Evolutionary conservation across 2,329 filamentous ascomycete genomes (phyloP).

Genomic region (Stachybotrys elegans): DNA sequence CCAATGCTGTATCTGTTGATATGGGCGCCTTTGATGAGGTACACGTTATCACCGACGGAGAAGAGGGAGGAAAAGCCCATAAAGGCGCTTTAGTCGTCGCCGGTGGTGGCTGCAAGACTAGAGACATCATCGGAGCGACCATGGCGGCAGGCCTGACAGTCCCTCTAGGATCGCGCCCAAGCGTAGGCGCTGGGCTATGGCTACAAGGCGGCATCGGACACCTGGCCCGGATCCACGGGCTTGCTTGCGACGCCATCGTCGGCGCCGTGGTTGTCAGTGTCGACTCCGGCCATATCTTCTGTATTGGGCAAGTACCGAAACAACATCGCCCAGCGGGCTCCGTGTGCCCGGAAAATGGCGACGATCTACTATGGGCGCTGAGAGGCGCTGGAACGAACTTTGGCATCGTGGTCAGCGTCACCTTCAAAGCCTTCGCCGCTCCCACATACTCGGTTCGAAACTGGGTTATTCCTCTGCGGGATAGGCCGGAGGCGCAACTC

Average conservation of each 20-base stretch:
- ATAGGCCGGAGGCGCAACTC: constrained; percentile 17
- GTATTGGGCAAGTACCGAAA: constrained; percentile 45
- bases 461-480: constrained; percentile 32
- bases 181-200: constrained; percentile 58
- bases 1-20: constrained; percentile 50
- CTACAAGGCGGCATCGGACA: constrained; percentile 62
- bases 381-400: constrained; percentile 57
- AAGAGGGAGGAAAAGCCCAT: too few relatives aligned
- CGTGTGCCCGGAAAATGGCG: constrained; percentile 39
- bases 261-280: constrained; percentile 54
- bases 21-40: constrained; percentile 52
- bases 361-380: constrained; percentile 50
- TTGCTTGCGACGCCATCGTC: constrained; percentile 55
- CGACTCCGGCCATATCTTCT: constrained; percentile 39
- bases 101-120: constrained; percentile 51
- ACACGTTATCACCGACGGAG: constrained; percentile 28
- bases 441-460: constrained; percentile 33
- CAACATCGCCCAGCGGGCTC: constrained; percentile 35
- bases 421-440: constrained; percentile 41
- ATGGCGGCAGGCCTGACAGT: constrained; percentile 46
- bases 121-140: constrained; percentile 44
- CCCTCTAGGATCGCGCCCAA: constrained; percentile 56
- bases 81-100: constrained; percentile 50
- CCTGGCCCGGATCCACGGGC: constrained; percentile 47
- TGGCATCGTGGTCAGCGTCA: constrained; percentile 50